These are phyloP conservation scores for Vicia sativa DNA, from an alignment of 306 rosid genomes.

Conservation along the genomic window DNA sequence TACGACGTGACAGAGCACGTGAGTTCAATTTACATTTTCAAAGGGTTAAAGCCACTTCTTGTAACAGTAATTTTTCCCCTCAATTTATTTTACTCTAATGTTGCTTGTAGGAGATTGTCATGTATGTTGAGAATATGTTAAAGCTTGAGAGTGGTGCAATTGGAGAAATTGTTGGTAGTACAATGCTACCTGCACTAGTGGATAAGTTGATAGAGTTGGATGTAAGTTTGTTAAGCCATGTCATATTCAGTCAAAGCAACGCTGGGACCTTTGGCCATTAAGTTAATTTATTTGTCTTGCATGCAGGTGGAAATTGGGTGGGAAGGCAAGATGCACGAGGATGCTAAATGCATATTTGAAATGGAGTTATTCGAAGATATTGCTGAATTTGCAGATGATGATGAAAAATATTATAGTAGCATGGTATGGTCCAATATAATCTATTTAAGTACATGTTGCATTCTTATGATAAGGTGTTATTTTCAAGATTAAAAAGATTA, in stretches of 20 bases:
- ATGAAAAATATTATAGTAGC: slow-evolving; percentile 37
- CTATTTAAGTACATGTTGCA: slow-evolving; percentile 10
- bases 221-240: slow-evolving; percentile 52
- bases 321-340: slow-evolving; percentile 67
- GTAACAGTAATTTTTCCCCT: not conserved
- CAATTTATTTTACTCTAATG: slow-evolving; percentile 10
- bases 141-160: slow-evolving; percentile 55
- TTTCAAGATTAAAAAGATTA: slow-evolving; percentile 17
- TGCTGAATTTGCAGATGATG: slow-evolving; percentile 51
- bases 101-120: slow-evolving; percentile 54
- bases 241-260: not conserved
- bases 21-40: slow-evolving; percentile 44
- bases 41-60: not conserved
- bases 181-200: not conserved
- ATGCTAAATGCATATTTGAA: slow-evolving; percentile 73
- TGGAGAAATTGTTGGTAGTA: not conserved
- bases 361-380: slow-evolving; percentile 66
- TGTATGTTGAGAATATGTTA: slow-evolving; percentile 85
- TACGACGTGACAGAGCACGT: slow-evolving; percentile 45
- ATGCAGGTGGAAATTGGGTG: slow-evolving; percentile 81
- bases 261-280: not conserved
- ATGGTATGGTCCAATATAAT: slow-evolving; percentile 55
- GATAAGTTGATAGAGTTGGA: slow-evolving; percentile 47
- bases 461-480: not conserved
- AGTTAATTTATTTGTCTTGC: slow-evolving; percentile 24